Evolutionary conservation across 1,284 basidiomycete genomes (phyloP).

Genomic region (Crepidotus sp.): DNA sequence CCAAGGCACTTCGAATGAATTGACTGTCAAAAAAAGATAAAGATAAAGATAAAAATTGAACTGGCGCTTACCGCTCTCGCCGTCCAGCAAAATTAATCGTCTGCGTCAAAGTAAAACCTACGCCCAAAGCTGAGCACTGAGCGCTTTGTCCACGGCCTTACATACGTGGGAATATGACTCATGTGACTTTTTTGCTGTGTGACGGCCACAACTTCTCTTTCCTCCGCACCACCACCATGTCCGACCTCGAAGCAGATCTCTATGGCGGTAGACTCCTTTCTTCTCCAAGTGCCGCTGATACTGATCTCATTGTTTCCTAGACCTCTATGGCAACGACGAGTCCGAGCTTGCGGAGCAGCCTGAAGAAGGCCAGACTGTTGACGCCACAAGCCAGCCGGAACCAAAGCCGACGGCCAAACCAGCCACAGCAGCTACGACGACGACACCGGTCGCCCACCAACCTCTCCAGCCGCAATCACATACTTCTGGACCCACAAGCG

Average conservation of each 20-base stretch:
- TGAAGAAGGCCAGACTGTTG: slow-evolving; percentile 20
- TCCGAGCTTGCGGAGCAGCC: slow-evolving; percentile 44
- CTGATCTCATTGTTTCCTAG: slow-evolving; percentile 22
- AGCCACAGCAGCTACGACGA: slow-evolving; percentile 24
- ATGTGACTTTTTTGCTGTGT: slow-evolving; percentile 12
- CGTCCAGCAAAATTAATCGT: no score
- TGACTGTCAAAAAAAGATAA: no score
- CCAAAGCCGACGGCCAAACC: slow-evolving; percentile 21
- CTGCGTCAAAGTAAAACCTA: no score
- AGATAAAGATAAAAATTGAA: no score
- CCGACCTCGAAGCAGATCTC: slow-evolving; percentile 77
- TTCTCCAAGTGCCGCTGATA: not conserved
- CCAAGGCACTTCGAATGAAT: no score
- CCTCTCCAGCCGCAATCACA: slow-evolving; percentile 21
- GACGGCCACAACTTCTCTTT: not conserved
- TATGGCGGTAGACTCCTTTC: slow-evolving; percentile 59
- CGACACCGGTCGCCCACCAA: slow-evolving; percentile 19
- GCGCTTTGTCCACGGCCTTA: no score
- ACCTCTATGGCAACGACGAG: slow-evolving; percentile 75
- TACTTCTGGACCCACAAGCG: slow-evolving; percentile 18
- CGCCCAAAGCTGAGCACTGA: no score
- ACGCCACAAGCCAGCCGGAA: slow-evolving; percentile 15
- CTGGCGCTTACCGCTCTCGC: no score
- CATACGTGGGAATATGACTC: not conserved
- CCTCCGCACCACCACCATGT: slow-evolving; percentile 36